These are phyloP conservation scores for Blastomyces gilchristii DNA, from an alignment of 2,329 filamentous ascomycete genomes.

Conservation along the genomic window DNA sequence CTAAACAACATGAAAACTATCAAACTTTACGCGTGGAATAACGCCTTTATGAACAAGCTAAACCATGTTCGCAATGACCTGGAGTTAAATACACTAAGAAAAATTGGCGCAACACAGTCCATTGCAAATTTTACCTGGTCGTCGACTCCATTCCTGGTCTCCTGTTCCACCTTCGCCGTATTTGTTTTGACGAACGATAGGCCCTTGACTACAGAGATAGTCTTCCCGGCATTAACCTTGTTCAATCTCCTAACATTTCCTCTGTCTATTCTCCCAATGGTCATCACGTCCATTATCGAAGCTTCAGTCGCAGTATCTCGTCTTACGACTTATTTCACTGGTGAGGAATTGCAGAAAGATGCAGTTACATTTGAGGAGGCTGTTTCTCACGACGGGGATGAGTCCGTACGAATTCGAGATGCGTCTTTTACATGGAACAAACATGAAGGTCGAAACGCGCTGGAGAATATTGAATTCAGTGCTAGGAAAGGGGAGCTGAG, in stretches of 20 bases:
- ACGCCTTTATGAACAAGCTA: constrained; percentile 93
- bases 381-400: constrained; percentile 68
- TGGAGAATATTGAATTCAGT: constrained; percentile 77
- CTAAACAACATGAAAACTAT: constrained; percentile 99
- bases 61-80: constrained; percentile 93
- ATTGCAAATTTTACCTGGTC: constrained; percentile 98
- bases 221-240: constrained; percentile 83
- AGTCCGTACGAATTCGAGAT: constrained; percentile 71
- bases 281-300: constrained; percentile 93
- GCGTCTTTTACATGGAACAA: constrained; percentile 93
- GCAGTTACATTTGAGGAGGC: constrained; percentile 62
- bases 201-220: constrained; percentile 84
- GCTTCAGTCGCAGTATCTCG: constrained; percentile 85
- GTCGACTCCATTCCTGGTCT: constrained; percentile 93
- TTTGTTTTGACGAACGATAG: constrained; percentile 76
- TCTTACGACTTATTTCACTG: constrained; percentile 70
- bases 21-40: constrained; percentile 96
- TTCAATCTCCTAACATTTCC: constrained; percentile 97
- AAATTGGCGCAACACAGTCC: constrained; percentile 88
- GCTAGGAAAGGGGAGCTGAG: constrained; percentile 88
- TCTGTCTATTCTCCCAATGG: constrained; percentile 88
- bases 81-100: constrained; percentile 88
- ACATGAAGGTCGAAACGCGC: constrained; percentile 54
- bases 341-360: constrained; percentile 82
- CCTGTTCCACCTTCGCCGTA: constrained; percentile 89